These are phyloP conservation scores for Dioscorea cayenensis DNA, from an alignment of 116 monocot species.

Conservation along the genomic window DNA sequence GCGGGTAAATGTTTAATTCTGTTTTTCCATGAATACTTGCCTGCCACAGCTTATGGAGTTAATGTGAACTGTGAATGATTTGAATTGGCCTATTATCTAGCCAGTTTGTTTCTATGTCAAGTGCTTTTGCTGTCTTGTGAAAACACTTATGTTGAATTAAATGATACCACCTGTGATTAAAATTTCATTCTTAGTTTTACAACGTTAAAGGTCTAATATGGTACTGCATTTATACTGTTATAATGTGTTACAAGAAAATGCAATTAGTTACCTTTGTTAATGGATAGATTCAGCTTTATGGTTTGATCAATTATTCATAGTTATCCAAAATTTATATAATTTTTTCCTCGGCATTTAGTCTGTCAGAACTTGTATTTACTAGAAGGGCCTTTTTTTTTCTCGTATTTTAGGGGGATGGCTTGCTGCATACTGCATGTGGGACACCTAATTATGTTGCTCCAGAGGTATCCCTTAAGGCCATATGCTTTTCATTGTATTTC, in stretches of 20 bases:
- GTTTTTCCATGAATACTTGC: no score
- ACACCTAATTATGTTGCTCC: conserved; percentile 97
- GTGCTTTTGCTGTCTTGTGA: not conserved
- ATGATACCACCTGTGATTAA: no score
- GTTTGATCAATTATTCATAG: not conserved
- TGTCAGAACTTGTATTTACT: not conserved
- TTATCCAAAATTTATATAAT: not conserved
- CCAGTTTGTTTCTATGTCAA: no score
- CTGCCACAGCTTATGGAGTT: not conserved
- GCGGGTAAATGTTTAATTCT: conserved; percentile 26
- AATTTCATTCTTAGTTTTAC: not conserved
- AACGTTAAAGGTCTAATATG: not conserved
- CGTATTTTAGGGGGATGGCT: conserved; percentile 41
- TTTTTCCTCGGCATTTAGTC: not conserved
- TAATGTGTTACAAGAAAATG: not conserved
- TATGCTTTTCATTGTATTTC: not conserved
- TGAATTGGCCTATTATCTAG: no score
- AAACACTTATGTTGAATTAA: not conserved
- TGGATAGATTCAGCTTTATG: not conserved
- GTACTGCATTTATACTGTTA: no score
- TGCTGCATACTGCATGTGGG: conserved; percentile 86
- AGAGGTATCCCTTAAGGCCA: conserved; percentile 41
- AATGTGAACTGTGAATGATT: not conserved
- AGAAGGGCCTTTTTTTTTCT: not conserved
- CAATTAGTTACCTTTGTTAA: not conserved